Evolutionary conservation across 495 filamentous ascomycete species (phyloP).

Genomic region (Penicillium verhagenii): DNA sequence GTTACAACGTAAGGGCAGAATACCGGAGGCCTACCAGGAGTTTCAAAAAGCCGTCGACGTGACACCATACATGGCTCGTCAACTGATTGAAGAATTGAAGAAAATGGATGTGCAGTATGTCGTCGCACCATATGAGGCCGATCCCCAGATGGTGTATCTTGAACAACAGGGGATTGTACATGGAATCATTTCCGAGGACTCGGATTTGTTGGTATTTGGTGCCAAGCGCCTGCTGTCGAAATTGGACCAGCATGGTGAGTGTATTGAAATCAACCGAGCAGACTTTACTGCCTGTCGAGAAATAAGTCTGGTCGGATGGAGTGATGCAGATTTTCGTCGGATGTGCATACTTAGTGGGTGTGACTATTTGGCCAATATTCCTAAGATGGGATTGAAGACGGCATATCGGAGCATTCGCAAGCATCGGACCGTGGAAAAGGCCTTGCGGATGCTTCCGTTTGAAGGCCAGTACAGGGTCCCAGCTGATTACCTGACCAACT

Average conservation of each 20-base stretch:
- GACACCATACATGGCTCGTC: conserved; percentile 90
- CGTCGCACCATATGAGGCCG: conserved; percentile 96
- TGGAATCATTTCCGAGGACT: conserved; percentile 94
- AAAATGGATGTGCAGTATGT: conserved; percentile 75
- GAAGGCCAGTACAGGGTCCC: conserved; percentile 83
- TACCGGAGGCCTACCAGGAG: conserved; percentile 76
- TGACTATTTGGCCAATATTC: conserved; percentile 85
- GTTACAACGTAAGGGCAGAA: conserved; percentile 73
- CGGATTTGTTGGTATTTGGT: conserved; percentile 93
- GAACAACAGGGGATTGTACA: conserved; percentile 79
- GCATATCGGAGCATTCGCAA: conserved; percentile 88
- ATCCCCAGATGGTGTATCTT: conserved; percentile 92
- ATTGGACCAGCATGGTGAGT: conserved; percentile 89
- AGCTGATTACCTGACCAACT: conserved; percentile 69
- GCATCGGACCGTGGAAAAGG: conserved; percentile 78
- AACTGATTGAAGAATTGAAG: conserved; percentile 90
- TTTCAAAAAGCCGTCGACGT: conserved; percentile 96
- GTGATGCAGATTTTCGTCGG: conserved; percentile 80
- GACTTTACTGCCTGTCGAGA: conserved; percentile 88
- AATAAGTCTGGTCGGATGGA: conserved; percentile 87
- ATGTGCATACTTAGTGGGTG: conserved; percentile 99
- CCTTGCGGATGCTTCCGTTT: conserved; percentile 80
- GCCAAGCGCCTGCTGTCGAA: conserved; percentile 89
- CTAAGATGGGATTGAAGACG: conserved; percentile 86
- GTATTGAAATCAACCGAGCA: conserved; percentile 81